Evolutionary conservation across 164 flowering plant genomes (phyloP).

Genomic region (Tetracentron sinense): DNA sequence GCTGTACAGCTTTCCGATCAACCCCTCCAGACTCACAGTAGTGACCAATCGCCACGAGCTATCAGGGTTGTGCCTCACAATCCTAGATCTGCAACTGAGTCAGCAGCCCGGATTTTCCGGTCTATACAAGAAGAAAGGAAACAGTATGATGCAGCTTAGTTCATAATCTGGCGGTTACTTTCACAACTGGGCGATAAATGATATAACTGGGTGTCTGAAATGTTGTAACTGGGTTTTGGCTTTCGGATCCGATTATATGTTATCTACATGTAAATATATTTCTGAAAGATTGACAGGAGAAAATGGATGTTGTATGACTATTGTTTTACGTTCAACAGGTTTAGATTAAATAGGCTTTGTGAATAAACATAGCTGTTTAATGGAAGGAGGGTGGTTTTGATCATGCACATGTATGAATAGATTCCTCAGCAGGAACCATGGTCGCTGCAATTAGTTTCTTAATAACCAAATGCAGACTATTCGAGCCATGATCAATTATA

Average conservation of each 20-base stretch:
- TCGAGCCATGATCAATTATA: too few relatives aligned
- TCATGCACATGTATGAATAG: too few relatives aligned
- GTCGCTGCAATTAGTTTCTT: too few relatives aligned
- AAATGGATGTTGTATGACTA: not conserved
- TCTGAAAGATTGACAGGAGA: not conserved
- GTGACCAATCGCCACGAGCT: constrained; percentile 41
- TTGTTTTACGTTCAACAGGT: too few relatives aligned
- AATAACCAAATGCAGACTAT: too few relatives aligned
- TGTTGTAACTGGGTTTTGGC: not conserved
- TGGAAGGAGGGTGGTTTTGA: too few relatives aligned
- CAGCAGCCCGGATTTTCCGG: constrained; percentile 75
- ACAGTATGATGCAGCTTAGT: constrained; percentile 42
- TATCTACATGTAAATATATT: not conserved
- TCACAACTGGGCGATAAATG: not conserved
- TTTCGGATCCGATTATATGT: not conserved
- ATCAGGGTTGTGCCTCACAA: constrained; percentile 86
- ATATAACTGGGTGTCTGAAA: not conserved
- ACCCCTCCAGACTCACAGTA: constrained; percentile 13
- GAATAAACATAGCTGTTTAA: too few relatives aligned
- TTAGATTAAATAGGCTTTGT: too few relatives aligned
- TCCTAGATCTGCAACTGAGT: constrained; percentile 61
- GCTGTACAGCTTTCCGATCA: constrained; percentile 14
- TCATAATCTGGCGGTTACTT: not conserved
- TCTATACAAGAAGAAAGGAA: constrained; percentile 77
- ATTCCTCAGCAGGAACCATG: too few relatives aligned